A percentile compares a stretch with the other conserved stretches of the same genome.
Evolutionary conservation across 768 basidiomycete genomes (phyloP).

Genomic region (Nevesoporus exiguus): DNA sequence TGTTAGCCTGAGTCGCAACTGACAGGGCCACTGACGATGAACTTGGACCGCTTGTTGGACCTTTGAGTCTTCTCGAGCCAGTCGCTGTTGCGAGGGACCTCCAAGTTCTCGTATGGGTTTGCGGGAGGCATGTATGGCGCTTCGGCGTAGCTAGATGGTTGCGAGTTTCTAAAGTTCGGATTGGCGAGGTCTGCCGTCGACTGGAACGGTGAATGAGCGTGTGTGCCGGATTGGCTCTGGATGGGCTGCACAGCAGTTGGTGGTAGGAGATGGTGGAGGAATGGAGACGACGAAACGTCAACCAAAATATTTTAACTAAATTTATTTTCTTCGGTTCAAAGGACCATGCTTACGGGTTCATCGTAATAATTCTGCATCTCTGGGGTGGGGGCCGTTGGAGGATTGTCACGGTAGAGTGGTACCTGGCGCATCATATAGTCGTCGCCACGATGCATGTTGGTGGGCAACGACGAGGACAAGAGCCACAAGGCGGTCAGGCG

Average conservation of each 20-base stretch:
- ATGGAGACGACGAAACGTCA: background rate
- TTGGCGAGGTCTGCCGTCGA: constrained; percentile 21
- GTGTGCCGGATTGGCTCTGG: constrained; percentile 31
- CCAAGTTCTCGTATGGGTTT: constrained; percentile 33
- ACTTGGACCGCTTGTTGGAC: constrained; percentile 45
- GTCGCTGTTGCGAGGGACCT: constrained; percentile 32
- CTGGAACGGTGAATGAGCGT: constrained; percentile 35
- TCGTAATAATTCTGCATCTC: constrained; percentile 33
- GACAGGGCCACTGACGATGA: constrained; percentile 48
- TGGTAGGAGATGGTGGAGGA: background rate
- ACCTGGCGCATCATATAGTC: constrained; percentile 29
- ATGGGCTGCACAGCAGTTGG: constrained; percentile 23
- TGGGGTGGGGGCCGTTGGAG: constrained; percentile 11
- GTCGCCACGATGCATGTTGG: constrained; percentile 20
- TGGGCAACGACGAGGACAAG: background rate
- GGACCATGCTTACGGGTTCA: constrained; percentile 17
- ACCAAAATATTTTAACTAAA: constrained; percentile 1
- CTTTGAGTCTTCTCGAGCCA: constrained; percentile 39
- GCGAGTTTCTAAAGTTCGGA: constrained; percentile 23
- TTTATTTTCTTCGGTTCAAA: background rate
- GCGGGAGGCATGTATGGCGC: constrained; percentile 21
- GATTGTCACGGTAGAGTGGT: constrained; percentile 20
- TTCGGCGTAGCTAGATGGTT: constrained; percentile 25
- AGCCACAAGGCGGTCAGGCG: background rate
- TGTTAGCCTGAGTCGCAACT: background rate